Evolutionary conservation across 2,329 filamentous ascomycete genomes (phyloP).

Genomic region (Boeremia lycopersici): DNA sequence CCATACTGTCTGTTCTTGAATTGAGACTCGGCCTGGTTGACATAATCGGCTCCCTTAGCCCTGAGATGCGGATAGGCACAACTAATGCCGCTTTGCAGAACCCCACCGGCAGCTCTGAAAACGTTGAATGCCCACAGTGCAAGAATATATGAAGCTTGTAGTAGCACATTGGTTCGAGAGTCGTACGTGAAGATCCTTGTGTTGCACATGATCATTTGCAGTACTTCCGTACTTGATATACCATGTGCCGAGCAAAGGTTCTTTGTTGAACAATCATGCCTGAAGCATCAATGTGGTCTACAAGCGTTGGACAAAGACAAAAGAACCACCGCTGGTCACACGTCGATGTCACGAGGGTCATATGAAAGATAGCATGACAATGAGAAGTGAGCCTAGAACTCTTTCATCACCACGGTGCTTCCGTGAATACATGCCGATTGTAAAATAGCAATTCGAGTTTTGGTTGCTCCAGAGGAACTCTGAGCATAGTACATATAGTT

Average conservation of each 20-base stretch:
- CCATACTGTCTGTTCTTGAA: constrained; percentile 5
- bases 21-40: background rate
- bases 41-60: constrained; percentile 1
- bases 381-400: constrained; percentile 1
- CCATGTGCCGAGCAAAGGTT: background rate
- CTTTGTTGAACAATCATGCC: constrained; percentile 1
- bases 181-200: background rate
- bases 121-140: constrained; percentile 50
- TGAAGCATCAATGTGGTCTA: background rate
- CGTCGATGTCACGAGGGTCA: background rate
- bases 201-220: background rate
- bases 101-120: constrained; percentile 41
- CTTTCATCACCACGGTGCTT: too few relatives aligned
- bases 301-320: background rate
- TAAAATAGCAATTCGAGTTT: too few relatives aligned
- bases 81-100: constrained; percentile 36
- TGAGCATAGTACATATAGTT: too few relatives aligned
- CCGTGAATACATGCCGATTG: too few relatives aligned
- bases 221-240: background rate
- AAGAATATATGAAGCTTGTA: constrained; percentile 51
- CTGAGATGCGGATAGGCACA: constrained; percentile 16
- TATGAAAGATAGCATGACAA: background rate
- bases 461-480: too few relatives aligned
- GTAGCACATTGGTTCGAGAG: constrained; percentile 44
- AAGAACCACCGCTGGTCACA: background rate